Conservation (phyloP, 2,329 filamentous ascomycete species). For the Penicillium thymicola region DNA sequence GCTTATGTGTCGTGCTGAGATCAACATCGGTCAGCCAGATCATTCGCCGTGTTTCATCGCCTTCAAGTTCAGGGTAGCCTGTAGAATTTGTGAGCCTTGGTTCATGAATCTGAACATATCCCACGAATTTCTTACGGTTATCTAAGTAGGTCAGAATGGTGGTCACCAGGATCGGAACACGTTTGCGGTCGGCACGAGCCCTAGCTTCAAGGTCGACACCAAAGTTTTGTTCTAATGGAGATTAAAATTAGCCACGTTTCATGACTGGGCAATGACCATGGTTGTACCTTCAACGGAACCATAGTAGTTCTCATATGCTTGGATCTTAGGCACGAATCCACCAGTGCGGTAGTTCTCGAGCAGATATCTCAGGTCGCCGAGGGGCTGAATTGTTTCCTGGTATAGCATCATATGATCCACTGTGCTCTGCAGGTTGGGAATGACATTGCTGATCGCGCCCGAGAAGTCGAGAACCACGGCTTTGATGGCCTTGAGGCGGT, state of each 20-base stretch:
- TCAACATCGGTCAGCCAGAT: constrained; percentile 96
- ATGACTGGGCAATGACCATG: too few species aligned
- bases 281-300: constrained; percentile 76
- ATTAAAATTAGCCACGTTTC: constrained; percentile 16
- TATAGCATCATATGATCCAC: constrained; percentile 99
- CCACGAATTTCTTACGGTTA: constrained; percentile 54
- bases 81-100: constrained; percentile 3
- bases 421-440: constrained; percentile 89
- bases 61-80: constrained; percentile 94
- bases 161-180: constrained; percentile 88
- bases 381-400: constrained; percentile 95
- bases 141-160: constrained; percentile 93
- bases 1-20: constrained; percentile 75
- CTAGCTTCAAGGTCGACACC: constrained; percentile 96
- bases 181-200: constrained; percentile 89
- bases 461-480: constrained; percentile 97
- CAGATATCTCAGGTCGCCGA: constrained; percentile 85
- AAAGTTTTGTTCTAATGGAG: constrained; percentile 75
- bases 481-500: constrained; percentile 96
- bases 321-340: constrained; percentile 83
- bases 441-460: constrained; percentile 94
- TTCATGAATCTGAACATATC: neutral
- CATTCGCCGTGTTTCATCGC: constrained; percentile 83
- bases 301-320: constrained; percentile 98
- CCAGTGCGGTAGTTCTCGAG: constrained; percentile 97